Base-by-base conservation (phyloP, 1,139 yeast species). In the Magnusiomyces paraingens region DNA sequence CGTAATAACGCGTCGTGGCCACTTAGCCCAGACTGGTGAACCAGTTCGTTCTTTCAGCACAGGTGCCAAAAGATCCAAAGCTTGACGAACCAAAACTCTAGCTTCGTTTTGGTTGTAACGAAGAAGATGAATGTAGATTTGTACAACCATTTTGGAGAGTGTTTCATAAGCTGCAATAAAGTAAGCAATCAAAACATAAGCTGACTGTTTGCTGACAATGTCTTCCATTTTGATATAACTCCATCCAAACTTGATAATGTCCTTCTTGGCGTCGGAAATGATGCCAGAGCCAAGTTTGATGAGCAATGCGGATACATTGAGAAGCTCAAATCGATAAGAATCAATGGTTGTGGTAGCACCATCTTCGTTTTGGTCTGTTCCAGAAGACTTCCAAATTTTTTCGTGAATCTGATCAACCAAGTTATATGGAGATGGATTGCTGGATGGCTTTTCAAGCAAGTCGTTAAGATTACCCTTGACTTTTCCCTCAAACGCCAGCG, bases 221-320 rank as follows among this genome's bases (percentile, higher is more conserved):
- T 94, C 99, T 60, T 91, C 98, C 48, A 91, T 72, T 62, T 89
- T 89, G 64, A 93, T 86, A 64, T 84, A 88, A 61, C 87, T 87
- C 99, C 99, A 94, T 61, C 93, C 87, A 71, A 91, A 93, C 67
- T 89, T 90, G 69, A 93, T 88, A 48, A 93, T 81, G 62, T 90
- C 96, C 64, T 90, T 93, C 49, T 90, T 78, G 60, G 81, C 78
- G n/a, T 81, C 84, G 8, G 79, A 73, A 17, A 89, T 77, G 21
- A 76, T 68, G 0, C 73, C 68, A 0, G 96, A 81, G 1, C 89
- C 84, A 70, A 82, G 78, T 63, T 84, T 84, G 45, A 91, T 80
- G 48, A 93, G 71, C 52, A 86, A 71, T 0, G 96, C 83, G 0
- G 98, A 86, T 66, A 89, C 71, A 62, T 91, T 96, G 44, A 94